These are phyloP conservation scores for Fusarium sp. DNA, from an alignment of 2,329 filamentous ascomycete genomes.

Conservation along the genomic window DNA sequence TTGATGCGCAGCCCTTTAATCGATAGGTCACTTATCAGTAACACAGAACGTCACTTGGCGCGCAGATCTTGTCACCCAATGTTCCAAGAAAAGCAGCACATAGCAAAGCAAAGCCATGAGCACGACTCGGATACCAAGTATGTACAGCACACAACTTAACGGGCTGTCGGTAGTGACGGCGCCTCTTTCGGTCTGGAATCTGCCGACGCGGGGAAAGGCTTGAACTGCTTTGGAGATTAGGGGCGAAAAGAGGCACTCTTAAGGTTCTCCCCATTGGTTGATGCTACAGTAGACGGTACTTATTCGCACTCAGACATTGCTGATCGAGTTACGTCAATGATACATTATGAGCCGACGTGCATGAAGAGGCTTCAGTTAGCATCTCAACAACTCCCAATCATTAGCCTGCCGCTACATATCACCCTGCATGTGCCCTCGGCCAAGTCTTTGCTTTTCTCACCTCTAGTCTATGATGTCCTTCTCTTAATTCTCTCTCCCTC, in stretches of 20 bases:
- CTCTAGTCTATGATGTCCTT: not conserved
- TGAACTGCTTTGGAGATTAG: not conserved
- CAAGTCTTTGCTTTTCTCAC: not conserved
- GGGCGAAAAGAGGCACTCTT: not conserved
- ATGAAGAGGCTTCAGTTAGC: slow-evolving; percentile 19
- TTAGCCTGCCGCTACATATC: slow-evolving; percentile 14
- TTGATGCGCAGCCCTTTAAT: not conserved
- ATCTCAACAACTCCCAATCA: slow-evolving; percentile 18
- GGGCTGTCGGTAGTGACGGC: not conserved
- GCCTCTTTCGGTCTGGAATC: not conserved
- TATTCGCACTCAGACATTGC: not conserved
- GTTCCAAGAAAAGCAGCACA: not conserved
- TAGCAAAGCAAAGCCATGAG: not conserved
- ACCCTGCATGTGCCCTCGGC: not conserved
- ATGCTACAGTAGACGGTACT: slow-evolving; percentile 1
- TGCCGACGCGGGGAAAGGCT: slow-evolving; percentile 7
- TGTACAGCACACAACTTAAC: not conserved
- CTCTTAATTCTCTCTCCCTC: not conserved
- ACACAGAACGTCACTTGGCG: not conserved
- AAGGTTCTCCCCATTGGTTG: not conserved
- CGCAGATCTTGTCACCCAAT: slow-evolving; percentile 9
- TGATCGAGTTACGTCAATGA: not conserved
- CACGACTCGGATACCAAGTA: not conserved
- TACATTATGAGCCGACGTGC: slow-evolving; percentile 5
- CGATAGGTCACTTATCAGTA: not conserved